phyloP scores from a whole-genome alignment of 345 rosid species.

The Euphorbia lathyris region DNA sequence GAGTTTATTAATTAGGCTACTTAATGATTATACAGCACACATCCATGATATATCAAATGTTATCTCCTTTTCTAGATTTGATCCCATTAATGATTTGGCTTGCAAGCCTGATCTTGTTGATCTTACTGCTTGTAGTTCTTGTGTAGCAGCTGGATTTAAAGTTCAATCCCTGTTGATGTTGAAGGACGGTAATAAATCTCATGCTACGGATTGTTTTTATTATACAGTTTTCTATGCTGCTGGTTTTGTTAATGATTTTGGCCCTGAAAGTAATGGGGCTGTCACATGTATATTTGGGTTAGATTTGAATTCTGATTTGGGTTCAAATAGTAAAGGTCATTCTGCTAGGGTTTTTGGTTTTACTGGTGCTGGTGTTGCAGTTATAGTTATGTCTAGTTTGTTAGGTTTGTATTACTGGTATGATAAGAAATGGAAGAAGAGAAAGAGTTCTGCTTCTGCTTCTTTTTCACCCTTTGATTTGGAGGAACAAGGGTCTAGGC shows the following conservation, averaged over 20 bases:
- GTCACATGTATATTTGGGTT: conserved; percentile 54
- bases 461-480: conserved; percentile 24
- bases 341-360: conserved; percentile 54
- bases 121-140: conserved; percentile 52
- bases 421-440: conserved; percentile 34
- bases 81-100: conserved; percentile 51
- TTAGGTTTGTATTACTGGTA: conserved; percentile 63
- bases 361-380: conserved; percentile 57
- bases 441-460: conserved; percentile 18
- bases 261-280: conserved; percentile 73
- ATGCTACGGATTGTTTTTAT: conserved; percentile 48
- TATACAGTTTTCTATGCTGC: conserved; percentile 72
- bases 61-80: too few relatives aligned
- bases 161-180: conserved; percentile 39
- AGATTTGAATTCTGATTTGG: conserved; percentile 31
- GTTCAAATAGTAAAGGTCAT: conserved; percentile 30
- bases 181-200: conserved; percentile 52
- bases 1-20: too few relatives aligned
- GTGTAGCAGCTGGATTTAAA: conserved; percentile 54
- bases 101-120: conserved; percentile 62
- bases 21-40: too few relatives aligned
- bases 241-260: conserved; percentile 62
- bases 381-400: conserved; percentile 47
- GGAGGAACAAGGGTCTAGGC: conserved; percentile 53
- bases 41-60: too few relatives aligned